Evolutionary conservation across 345 rosid genomes (phyloP).

Genomic region (Bretschneidera sinensis): DNA sequence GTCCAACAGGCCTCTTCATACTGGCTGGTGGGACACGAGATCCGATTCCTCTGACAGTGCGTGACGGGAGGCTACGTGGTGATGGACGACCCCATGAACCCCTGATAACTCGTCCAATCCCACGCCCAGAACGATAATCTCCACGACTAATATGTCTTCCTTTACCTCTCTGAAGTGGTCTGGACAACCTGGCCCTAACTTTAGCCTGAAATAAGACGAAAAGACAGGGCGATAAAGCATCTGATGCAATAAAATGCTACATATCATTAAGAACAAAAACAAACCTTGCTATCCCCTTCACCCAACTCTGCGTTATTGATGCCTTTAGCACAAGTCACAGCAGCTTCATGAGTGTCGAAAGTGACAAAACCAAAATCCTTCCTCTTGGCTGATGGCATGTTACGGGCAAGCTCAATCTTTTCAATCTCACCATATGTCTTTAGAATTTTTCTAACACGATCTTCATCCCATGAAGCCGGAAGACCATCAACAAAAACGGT

Average conservation of each 20-base stretch:
- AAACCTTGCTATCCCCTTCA: conserved; percentile 76
- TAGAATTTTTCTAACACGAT: conserved; percentile 60
- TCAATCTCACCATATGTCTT: conserved; percentile 76
- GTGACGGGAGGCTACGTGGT: conserved; percentile 40
- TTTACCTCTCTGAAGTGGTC: conserved; percentile 88
- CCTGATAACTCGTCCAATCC: conserved; percentile 51
- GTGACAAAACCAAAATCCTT: conserved; percentile 98
- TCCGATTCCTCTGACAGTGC: conserved; percentile 41
- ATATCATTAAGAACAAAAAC: conserved; percentile 6
- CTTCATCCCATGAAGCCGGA: conserved; percentile 93
- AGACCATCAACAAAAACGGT: conserved; percentile 92
- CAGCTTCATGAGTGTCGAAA: conserved; percentile 88
- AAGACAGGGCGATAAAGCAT: neutral
- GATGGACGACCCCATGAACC: conserved; percentile 65
- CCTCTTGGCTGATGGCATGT: conserved; percentile 96
- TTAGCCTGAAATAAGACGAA: conserved; percentile 50
- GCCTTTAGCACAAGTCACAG: conserved; percentile 84
- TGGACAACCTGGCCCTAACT: conserved; percentile 93
- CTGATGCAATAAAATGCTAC: neutral
- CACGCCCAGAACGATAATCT: conserved; percentile 59
- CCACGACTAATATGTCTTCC: conserved; percentile 54
- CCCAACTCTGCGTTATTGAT: conserved; percentile 90
- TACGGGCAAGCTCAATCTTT: conserved; percentile 94
- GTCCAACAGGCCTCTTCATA: conserved; percentile 48
- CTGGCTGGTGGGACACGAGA: conserved; percentile 51